A percentile compares a stretch with the other conserved stretches of the same genome.
These are phyloP conservation scores for Penicillium argentinense DNA, from an alignment of 495 filamentous ascomycete species.

Conservation along the genomic window DNA sequence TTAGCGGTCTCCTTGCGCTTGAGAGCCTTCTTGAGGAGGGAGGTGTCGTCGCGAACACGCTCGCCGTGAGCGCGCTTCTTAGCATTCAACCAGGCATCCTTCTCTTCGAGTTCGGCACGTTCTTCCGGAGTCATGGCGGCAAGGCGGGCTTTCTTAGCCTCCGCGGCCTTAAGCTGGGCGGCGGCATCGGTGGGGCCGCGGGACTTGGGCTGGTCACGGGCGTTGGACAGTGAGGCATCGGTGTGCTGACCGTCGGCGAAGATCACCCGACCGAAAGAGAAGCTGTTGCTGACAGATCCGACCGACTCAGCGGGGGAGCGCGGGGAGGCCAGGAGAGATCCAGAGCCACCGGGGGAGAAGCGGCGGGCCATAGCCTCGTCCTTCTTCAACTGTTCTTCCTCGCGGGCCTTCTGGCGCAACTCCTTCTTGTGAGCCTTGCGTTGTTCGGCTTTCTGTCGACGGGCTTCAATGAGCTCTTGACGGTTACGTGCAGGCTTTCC, in stretches of 20 bases:
- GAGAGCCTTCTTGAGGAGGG: slow-evolving; percentile 88
- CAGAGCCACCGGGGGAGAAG: slow-evolving; percentile 50
- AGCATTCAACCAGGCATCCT: slow-evolving; percentile 91
- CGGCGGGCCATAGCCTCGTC: slow-evolving; percentile 65
- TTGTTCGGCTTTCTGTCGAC: slow-evolving; percentile 81
- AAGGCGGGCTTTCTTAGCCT: slow-evolving; percentile 72
- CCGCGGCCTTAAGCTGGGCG: slow-evolving; percentile 66
- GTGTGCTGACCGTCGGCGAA: slow-evolving; percentile 82
- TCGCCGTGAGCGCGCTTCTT: slow-evolving; percentile 87
- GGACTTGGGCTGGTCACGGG: slow-evolving; percentile 60
- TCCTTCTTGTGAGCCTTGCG: slow-evolving; percentile 87
- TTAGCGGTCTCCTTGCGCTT: slow-evolving; percentile 90
- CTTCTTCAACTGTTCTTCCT: slow-evolving; percentile 67
- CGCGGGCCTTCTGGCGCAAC: slow-evolving; percentile 67
- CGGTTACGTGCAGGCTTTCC: slow-evolving; percentile 76
- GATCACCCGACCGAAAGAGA: slow-evolving; percentile 81
- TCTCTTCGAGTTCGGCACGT: slow-evolving; percentile 81
- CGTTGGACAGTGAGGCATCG: slow-evolving; percentile 61
- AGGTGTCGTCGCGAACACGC: slow-evolving; percentile 83
- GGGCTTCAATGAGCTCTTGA: slow-evolving; percentile 85
- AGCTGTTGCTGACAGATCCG: slow-evolving; percentile 56
- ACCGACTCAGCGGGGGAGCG: slow-evolving; percentile 46
- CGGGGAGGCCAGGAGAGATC: slow-evolving; percentile 58
- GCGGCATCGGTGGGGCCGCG: slow-evolving; percentile 79
- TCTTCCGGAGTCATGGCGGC: slow-evolving; percentile 71